Base-by-base conservation (phyloP, 371 early-diverging fungal species). In the Amoeboradix gromovi region DNA sequence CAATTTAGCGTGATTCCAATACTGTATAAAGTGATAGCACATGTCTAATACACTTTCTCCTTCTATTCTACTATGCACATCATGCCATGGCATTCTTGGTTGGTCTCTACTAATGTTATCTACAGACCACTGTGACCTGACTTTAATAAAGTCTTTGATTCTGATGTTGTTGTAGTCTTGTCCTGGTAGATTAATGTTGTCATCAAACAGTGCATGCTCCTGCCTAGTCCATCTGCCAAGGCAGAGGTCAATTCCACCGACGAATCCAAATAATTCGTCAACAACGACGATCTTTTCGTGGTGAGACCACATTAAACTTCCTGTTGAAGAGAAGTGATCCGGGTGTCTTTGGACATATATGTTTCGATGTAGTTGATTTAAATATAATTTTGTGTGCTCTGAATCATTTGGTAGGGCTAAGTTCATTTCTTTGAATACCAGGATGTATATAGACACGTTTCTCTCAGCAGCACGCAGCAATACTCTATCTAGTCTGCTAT, bases 41-140 rank as follows among this genome's bases (percentile, higher is more conserved):
- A 90, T 79, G 72, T 93, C 93, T 29, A 85, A 79, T 16, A 89
- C 90, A 30, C 87, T 81, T 67, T 81, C 83, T 0, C 90, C 91
- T 1, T 82, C 66, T 12, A 31, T 71, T 71, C 30, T 76, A 70
- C 68, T 69, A 72, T 86, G 84, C n/a, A 92, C 82, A 71, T 94
- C 94, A 75, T 93, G 93, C 94, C 94, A 94, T 28, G 92, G 91
- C 92, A 94, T 89, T 68, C 94, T 81, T 5, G 90, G 82, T 28
- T 70, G 71, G 31, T 32, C 70, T 66, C 29, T 66, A 31, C 68
- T 68, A 69, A 72, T 71, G 1, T 76, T 69, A 1, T 74, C 69
- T 68, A 71, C 29, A 27, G 1, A 0, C 27, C 65, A 28, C 68
- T 69, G 48, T 83, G 78, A 68, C 29, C 79, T 76, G 30, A 89